Evolutionary conservation across 495 filamentous ascomycete genomes (phyloP).

Genomic region (Trichoderma asperelloides): DNA sequence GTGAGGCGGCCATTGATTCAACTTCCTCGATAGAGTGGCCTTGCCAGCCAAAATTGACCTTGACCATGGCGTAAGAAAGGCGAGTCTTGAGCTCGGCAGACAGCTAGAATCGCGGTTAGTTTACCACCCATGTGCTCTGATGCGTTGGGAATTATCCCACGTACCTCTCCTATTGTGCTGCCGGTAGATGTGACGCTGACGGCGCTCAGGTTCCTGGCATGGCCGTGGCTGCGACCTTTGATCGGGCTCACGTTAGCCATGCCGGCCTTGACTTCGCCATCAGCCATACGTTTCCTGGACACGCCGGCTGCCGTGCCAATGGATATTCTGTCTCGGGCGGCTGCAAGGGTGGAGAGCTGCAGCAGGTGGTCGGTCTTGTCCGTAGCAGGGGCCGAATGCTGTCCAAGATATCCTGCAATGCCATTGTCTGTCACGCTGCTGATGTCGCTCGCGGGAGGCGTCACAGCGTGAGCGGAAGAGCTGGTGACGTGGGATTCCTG

Average conservation of each 20-base stretch:
- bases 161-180: conserved; percentile 69
- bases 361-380: conserved; percentile 39
- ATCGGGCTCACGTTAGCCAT: conserved; percentile 20
- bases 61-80: conserved; percentile 81
- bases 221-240: conserved; percentile 24
- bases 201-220: conserved; percentile 62
- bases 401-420: conserved; percentile 14
- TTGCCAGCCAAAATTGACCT: conserved; percentile 81
- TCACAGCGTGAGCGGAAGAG: conserved; percentile 36
- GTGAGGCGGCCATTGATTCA: conserved; percentile 53
- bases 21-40: conserved; percentile 57
- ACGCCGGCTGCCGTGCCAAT: conserved; percentile 16
- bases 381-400: conserved; percentile 14
- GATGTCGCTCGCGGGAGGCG: conserved; percentile 36
- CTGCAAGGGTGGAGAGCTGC: conserved; percentile 45
- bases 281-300: conserved; percentile 54
- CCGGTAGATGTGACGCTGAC: conserved; percentile 45
- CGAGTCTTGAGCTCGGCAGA: conserved; percentile 69
- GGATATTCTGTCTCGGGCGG: conserved; percentile 37
- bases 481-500: conserved; percentile 34
- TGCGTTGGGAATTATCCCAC: conserved; percentile 14
- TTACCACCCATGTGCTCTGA: neutral
- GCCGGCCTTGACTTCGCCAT: conserved; percentile 50
- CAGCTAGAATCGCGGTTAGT: conserved; percentile 39
- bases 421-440: conserved; percentile 27